A percentile compares a stretch with the other conserved stretches of the same genome.
phyloP scores from a whole-genome alignment of 1,284 basidiomycete species.

The Meira nashicola region DNA sequence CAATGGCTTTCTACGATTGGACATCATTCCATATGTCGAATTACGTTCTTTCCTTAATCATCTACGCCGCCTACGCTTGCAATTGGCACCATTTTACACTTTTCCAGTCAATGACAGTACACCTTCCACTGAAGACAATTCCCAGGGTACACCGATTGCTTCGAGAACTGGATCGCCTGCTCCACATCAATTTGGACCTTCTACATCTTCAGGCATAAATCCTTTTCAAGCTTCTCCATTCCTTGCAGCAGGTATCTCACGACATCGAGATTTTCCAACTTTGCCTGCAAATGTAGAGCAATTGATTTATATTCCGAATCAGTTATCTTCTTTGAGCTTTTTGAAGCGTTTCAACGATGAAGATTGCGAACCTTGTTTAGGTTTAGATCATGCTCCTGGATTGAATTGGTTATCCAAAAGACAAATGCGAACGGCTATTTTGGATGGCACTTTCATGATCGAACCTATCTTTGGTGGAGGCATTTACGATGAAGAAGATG shows the following conservation, averaged over 20 bases:
- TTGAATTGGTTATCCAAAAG: conserved; percentile 87
- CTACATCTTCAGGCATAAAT: neutral
- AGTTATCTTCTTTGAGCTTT: conserved; percentile 67
- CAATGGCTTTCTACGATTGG: conserved; percentile 26
- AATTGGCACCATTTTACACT: conserved; percentile 41
- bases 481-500: conserved; percentile 30
- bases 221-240: conserved; percentile 21
- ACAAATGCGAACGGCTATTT: conserved; percentile 77
- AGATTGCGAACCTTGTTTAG: conserved; percentile 88
- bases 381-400: conserved; percentile 87
- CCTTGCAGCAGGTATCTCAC: conserved; percentile 58
- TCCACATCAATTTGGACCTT: neutral
- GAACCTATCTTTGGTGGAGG: conserved; percentile 68
- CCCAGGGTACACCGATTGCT: neutral
- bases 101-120: conserved; percentile 20
- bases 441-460: conserved; percentile 79
- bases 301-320: conserved; percentile 46
- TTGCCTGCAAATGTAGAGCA: conserved; percentile 54
- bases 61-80: conserved; percentile 65
- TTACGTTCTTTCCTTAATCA: conserved; percentile 77
- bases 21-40: conserved; percentile 70
- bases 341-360: conserved; percentile 74
- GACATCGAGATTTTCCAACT: conserved; percentile 62
- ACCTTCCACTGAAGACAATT: conserved; percentile 13
- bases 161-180: conserved; percentile 5